Evolutionary conservation across 2,329 filamentous ascomycete species (phyloP), one percentile per base, ranked within the genome.

Genomic region (Hypoxylon sp.): DNA sequence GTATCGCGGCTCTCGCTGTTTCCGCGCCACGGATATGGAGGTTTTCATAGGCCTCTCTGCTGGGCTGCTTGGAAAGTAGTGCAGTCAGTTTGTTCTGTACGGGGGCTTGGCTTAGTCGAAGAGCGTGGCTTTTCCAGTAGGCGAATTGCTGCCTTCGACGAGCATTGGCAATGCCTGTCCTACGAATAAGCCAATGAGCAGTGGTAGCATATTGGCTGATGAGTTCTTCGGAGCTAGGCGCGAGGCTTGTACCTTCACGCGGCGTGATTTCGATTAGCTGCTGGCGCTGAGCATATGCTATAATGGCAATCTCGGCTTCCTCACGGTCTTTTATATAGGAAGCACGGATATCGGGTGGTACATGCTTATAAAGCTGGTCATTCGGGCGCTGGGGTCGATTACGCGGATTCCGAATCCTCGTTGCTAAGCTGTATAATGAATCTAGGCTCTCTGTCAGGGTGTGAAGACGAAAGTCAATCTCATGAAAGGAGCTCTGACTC

Each of bases 71-170:
- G n/a, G 38, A 6, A 10, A 1, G 17, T 21, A 11, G 38, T 43
- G 38, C 9, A 21, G 38, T 21, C 19, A 10, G 7, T 43, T 9
- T 43, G n/a, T 11, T 43, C 17, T 43, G 38, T 6, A 6, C 34
- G n/a, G 38, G 17, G 2, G 7, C 38, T 30, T 51, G 48, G 13
- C 53, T 43, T 2, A 69, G 50, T n/a, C 51, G 25, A 9, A 60
- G 17, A 13, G 66, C 61, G 25, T 71, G 69, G 6, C 58, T 30
- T 51, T 63, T 67, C 69, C 67, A 71, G 19, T 71, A 69, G 21
- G 59, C 2, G 23, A 71, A 52, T 19, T 69, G 67, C 41, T 65
- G 66, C 36, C 67, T 67, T 5, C 66, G 61, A 14, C 67, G 43
- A 11, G 63, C 67, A 30, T 67, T 67, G 23, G 66, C 66, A 14